Evolutionary conservation across 768 basidiomycete genomes (phyloP), one percentile per base, ranked within the genome.

Genomic region (Peribolospora kevripleyi): DNA sequence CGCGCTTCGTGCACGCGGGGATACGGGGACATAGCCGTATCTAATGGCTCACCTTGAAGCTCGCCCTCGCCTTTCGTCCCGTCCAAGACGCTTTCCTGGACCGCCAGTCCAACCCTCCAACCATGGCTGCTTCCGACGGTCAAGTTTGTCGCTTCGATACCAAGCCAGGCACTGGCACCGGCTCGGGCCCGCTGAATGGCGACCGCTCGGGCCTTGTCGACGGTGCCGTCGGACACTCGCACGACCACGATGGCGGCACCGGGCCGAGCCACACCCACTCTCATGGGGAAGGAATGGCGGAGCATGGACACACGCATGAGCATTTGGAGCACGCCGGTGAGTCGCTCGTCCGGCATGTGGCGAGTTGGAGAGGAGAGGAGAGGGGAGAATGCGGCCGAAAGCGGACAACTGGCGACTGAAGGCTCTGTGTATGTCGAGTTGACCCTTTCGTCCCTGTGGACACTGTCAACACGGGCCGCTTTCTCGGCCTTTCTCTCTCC

Each of bases 251-350:
- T 13, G 45, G 48, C 25, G 43, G 43, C 53, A 43, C 54, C 9
- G 25, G 38, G 10, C 57, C 51, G 42, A 56, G 65, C 13, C 66
- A 71, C 49, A 52, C 66, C 3, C 78, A 80, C 62, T 69, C 75
- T 8, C 81, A 84, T 64, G 76, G 70, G 53, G 65, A 64, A 55
- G 68, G 58, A 11, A 50, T 59, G 46, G 48, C 72, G 47, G 87
- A 90, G 53, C 90, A 95, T 63, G 90, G 90, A 4, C 91, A 95
- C 62, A 87, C 87, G 0, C 91, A 95, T 66, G 91, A 95, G 59
- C 79, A 84, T 62, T 73, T 91, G 50, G 86, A 93, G 54, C 74
- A 93, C 68, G 74, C 88, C 56, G 90, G 90, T 81, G 64, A 46
- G 70, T 60, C 14, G 51, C 48, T 7, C 10, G 11, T 13, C 46